phyloP scores from a whole-genome alignment of 106 monocot genomes.

The Dendrobium officinale region DNA sequence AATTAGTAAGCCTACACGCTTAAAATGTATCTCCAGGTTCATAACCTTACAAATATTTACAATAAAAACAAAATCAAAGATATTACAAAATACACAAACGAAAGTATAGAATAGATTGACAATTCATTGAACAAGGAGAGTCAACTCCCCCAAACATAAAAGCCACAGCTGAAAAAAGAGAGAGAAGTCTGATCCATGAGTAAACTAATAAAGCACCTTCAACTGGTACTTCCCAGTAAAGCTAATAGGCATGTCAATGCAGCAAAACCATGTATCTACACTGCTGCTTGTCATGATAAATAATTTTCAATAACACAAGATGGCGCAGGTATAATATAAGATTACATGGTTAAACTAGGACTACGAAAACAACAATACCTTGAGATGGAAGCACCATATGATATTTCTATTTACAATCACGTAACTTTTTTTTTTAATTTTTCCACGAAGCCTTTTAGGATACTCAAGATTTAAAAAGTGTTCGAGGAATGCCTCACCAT shows the following conservation, averaged over 20 bases:
- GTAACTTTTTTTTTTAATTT: neutral
- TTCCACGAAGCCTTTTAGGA: too few relatives aligned
- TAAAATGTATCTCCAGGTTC: neutral
- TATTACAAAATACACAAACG: neutral
- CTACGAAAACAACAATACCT: neutral
- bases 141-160: neutral
- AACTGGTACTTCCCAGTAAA: neutral
- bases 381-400: neutral
- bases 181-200: neutral
- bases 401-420: neutral
- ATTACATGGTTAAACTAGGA: neutral
- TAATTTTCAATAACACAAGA: neutral
- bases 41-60: neutral
- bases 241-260: neutral
- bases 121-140: neutral
- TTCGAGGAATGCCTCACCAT: too few relatives aligned
- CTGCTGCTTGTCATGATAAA: neutral
- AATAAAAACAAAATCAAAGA: neutral
- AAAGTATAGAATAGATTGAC: neutral
- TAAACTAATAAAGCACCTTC: neutral
- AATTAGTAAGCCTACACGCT: constrained; percentile 16
- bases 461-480: too few relatives aligned
- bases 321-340: neutral
- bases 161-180: neutral
- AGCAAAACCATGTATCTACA: neutral